phyloP scores from a whole-genome alignment of 345 rosid species.

The Gynandropsis gynandra region DNA sequence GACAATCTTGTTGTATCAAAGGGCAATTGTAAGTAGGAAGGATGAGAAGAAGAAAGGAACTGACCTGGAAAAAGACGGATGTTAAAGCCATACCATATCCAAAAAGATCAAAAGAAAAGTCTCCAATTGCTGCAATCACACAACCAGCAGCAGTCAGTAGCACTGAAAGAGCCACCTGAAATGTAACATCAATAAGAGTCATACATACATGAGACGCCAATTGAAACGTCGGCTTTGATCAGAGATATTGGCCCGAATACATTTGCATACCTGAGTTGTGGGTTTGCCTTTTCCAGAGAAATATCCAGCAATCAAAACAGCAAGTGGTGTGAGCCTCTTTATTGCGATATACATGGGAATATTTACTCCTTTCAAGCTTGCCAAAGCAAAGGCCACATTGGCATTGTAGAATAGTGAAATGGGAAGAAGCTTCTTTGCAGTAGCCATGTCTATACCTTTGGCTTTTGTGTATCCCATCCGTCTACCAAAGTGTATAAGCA shows the following conservation, averaged over 20 bases:
- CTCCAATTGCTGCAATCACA: constrained; percentile 86
- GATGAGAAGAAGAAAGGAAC: constrained; percentile 9
- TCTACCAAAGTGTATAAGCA: constrained; percentile 75
- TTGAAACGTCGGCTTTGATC: no score
- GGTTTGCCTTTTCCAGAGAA: constrained; percentile 76
- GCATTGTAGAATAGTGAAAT: constrained; percentile 93
- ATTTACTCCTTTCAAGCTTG: constrained; percentile 96
- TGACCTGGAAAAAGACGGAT: constrained; percentile 89
- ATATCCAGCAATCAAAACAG: constrained; percentile 67
- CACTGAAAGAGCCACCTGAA: constrained; percentile 85
- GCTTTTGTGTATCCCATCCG: constrained; percentile 59
- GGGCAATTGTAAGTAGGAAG: background rate
- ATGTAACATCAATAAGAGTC: constrained; percentile 1
- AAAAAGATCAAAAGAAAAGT: constrained; percentile 82
- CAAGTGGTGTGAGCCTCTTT: constrained; percentile 92
- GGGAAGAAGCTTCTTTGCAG: constrained; percentile 71
- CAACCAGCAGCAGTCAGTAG: constrained; percentile 77
- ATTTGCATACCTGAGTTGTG: constrained; percentile 53
- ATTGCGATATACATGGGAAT: constrained; percentile 98
- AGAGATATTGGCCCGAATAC: background rate
- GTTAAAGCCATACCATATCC: constrained; percentile 90
- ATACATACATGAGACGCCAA: no score
- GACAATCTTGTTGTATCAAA: background rate
- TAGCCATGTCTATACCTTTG: constrained; percentile 46
- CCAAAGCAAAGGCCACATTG: constrained; percentile 92